phyloP scores from a whole-genome alignment of 495 filamentous ascomycete genomes.

The Hyphodiscus hymeniophilus region DNA sequence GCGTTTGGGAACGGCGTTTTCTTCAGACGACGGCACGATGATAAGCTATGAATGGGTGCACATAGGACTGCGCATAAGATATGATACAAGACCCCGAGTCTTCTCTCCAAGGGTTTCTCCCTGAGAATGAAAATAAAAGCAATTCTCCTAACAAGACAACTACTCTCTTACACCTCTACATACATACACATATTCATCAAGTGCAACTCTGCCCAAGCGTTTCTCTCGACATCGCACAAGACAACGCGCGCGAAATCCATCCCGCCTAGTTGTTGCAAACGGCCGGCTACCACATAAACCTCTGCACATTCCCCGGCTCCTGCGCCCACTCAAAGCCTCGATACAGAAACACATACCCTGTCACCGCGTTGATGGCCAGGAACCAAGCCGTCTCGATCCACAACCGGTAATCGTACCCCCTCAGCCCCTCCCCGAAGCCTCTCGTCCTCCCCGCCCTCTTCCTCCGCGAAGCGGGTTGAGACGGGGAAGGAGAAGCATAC shows the following conservation, averaged over 20 bases:
- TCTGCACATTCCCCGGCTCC: constrained; percentile 71
- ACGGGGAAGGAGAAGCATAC: neutral
- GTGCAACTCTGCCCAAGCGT: neutral
- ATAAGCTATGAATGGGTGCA: too few relatives aligned
- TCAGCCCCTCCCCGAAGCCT: neutral
- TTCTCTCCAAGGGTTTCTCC: too few relatives aligned
- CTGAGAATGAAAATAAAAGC: too few relatives aligned
- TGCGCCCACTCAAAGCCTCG: constrained; percentile 74
- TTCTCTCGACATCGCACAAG: neutral
- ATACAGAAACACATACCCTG: constrained; percentile 74
- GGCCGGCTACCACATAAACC: constrained; percentile 80
- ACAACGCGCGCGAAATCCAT: too few relatives aligned
- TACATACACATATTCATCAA: too few relatives aligned
- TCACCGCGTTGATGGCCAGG: constrained; percentile 57
- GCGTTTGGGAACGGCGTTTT: too few relatives aligned
- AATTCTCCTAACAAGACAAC: too few relatives aligned
- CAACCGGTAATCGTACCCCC: constrained; percentile 33
- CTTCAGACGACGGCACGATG: too few relatives aligned
- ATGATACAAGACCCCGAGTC: too few relatives aligned
- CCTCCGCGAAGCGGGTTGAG: neutral
- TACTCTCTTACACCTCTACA: too few relatives aligned
- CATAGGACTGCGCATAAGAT: too few relatives aligned
- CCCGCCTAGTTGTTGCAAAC: too few relatives aligned
- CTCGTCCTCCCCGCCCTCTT: neutral
- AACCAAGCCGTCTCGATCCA: constrained; percentile 77